Percentiles rank a stretch among this genome's conserved stretches.
Evolutionary conservation across 1,284 basidiomycete genomes (phyloP).

Genomic region (Apiotrichum siamense): DNA sequence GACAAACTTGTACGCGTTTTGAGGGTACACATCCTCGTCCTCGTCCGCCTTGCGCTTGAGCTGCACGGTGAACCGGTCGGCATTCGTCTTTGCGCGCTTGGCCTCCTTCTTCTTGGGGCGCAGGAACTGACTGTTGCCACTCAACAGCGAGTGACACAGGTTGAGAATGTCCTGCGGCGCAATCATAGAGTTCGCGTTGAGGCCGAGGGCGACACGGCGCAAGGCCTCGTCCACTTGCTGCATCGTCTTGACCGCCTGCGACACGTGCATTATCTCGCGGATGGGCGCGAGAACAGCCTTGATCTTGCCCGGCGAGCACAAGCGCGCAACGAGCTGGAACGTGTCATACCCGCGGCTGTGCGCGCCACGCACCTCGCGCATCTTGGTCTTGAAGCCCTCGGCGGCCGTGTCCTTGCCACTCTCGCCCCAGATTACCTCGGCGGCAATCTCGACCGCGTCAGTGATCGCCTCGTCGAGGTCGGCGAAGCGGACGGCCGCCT

Average conservation of each 20-base stretch:
- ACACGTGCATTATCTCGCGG: slow-evolving; percentile 78
- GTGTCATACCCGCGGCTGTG: slow-evolving; percentile 75
- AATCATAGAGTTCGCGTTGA: slow-evolving; percentile 76
- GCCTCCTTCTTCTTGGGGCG: slow-evolving; percentile 40
- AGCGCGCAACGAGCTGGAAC: slow-evolving; percentile 70
- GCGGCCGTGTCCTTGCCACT: slow-evolving; percentile 83
- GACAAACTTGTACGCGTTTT: slow-evolving; percentile 79
- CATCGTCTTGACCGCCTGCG: slow-evolving; percentile 75
- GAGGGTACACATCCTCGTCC: slow-evolving; percentile 65
- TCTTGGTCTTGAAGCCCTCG: slow-evolving; percentile 91
- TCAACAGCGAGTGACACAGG: slow-evolving; percentile 84
- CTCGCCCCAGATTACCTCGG: slow-evolving; percentile 91
- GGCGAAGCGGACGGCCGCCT: slow-evolving; percentile 55
- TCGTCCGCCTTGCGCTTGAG: slow-evolving; percentile 60
- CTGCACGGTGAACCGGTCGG: slow-evolving; percentile 66
- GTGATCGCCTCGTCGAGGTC: slow-evolving; percentile 71
- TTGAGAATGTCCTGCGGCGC: slow-evolving; percentile 66
- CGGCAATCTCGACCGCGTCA: slow-evolving; percentile 71
- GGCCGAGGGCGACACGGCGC: slow-evolving; percentile 70
- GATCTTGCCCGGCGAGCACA: slow-evolving; percentile 68
- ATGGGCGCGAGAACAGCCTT: slow-evolving; percentile 72
- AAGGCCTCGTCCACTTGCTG: slow-evolving; percentile 82
- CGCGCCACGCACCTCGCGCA: slow-evolving; percentile 78
- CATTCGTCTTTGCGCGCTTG: slow-evolving; percentile 41
- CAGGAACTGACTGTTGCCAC: slow-evolving; percentile 76